Conservation (phyloP, 108 stramenopile genomes). For the Cyclotella sp. region DNA sequence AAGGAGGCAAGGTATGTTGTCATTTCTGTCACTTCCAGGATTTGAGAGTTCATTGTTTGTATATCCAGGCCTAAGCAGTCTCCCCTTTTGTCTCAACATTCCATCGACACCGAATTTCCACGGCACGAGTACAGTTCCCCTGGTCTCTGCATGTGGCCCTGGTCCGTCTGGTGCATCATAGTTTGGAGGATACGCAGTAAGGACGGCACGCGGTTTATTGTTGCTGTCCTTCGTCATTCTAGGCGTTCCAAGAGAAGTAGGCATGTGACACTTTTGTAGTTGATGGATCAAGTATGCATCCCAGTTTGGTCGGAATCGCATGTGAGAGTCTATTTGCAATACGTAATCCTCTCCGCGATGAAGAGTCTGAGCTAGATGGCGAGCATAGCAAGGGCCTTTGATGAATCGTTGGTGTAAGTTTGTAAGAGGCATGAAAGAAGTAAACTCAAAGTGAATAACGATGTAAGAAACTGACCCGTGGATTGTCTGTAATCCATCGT, state of each 20-base stretch:
- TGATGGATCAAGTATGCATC: conserved; percentile 67
- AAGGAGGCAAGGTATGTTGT: conserved; percentile 67
- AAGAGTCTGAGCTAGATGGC: conserved; percentile 71
- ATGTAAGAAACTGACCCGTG: conserved; percentile 21
- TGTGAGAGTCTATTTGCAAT: conserved; percentile 94
- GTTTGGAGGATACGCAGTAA: conserved; percentile 87
- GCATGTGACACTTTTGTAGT: conserved; percentile 19
- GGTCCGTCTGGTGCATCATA: conserved; percentile 66
- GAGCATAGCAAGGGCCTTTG: conserved; percentile 88
- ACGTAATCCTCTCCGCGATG: conserved; percentile 87
- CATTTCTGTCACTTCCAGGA: conserved; percentile 16
- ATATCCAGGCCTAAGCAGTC: conserved; percentile 43
- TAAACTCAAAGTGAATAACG: not conserved
- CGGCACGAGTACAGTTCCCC: conserved; percentile 65
- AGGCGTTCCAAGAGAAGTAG: not conserved
- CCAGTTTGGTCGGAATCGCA: conserved; percentile 81
- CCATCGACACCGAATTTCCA: conserved; percentile 72
- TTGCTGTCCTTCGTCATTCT: conserved; percentile 1
- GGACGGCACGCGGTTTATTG: conserved; percentile 33
- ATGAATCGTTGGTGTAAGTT: conserved; percentile 19
- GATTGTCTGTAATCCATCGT: conserved; percentile 61
- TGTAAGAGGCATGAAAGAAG: not conserved
- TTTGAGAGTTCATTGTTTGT: not conserved
- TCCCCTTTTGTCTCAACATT: conserved; percentile 69
- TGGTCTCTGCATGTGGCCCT: conserved; percentile 57